Conservation (phyloP, 2,329 filamentous ascomycete genomes). For the Aspergillus hortae region DNA sequence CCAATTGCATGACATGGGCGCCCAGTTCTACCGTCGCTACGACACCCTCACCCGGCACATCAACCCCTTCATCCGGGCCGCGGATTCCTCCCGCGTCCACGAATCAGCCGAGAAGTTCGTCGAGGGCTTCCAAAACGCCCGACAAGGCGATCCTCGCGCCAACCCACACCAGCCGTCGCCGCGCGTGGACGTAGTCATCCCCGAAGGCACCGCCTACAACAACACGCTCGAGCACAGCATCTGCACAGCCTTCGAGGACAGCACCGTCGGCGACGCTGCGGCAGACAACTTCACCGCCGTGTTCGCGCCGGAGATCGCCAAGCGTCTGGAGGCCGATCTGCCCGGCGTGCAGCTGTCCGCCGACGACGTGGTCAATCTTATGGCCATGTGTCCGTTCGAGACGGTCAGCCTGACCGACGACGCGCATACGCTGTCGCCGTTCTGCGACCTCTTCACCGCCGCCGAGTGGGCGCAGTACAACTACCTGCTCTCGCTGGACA, state of each 20-base stretch:
- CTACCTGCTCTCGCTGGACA: conserved; percentile 74
- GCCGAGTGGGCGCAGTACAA: conserved; percentile 75
- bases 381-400: conserved; percentile 86
- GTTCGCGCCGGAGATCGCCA: conserved; percentile 66
- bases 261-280: conserved; percentile 40
- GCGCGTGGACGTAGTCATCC: conserved; percentile 62
- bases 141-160: conserved; percentile 40
- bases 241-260: conserved; percentile 68
- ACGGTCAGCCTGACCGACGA: conserved; percentile 61
- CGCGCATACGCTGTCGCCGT: conserved; percentile 57
- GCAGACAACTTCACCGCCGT: conserved; percentile 57
- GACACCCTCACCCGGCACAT: conserved; percentile 53
- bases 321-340: conserved; percentile 66
- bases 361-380: conserved; percentile 65
- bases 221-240: conserved; percentile 76
- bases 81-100: conserved; percentile 67
- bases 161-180: conserved; percentile 47
- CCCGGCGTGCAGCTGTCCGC: conserved; percentile 63
- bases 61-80: conserved; percentile 68
- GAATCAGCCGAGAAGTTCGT: conserved; percentile 74
- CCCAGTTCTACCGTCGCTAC: conserved; percentile 74
- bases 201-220: conserved; percentile 65
- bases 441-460: conserved; percentile 71
- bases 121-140: conserved; percentile 64
- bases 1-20: conserved; percentile 71